Conservation (phyloP, 495 filamentous ascomycete species). For the Lichina pygmaea region DNA sequence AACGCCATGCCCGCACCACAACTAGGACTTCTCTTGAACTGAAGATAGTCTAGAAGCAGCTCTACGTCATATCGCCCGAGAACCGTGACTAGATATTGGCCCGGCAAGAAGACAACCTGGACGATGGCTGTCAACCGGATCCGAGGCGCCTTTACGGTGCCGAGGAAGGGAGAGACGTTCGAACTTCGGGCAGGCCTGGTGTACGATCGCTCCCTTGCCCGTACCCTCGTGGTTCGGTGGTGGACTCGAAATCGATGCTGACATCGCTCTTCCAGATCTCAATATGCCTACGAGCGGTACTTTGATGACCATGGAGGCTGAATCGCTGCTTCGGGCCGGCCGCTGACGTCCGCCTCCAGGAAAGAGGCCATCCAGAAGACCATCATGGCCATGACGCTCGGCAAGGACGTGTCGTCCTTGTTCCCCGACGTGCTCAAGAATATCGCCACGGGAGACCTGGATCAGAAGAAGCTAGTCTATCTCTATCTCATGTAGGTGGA, state of each 20-base stretch:
- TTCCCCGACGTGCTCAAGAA: constrained; percentile 99
- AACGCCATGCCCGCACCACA: no score
- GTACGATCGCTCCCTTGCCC: constrained; percentile 13
- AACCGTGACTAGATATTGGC: background rate
- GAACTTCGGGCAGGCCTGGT: constrained; percentile 91
- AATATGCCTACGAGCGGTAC: constrained; percentile 92
- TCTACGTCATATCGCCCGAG: no score
- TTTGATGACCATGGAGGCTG: constrained; percentile 2
- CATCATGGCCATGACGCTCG: constrained; percentile 98
- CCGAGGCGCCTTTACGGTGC: constrained; percentile 70
- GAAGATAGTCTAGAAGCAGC: no score
- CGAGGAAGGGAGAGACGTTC: constrained; percentile 93
- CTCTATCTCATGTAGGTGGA: constrained; percentile 78
- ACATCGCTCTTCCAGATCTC: constrained; percentile 26
- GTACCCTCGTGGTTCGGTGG: background rate
- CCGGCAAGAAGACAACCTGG: background rate
- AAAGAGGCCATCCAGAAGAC: constrained; percentile 99
- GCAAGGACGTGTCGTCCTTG: constrained; percentile 91
- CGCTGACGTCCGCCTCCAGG: constrained; percentile 18
- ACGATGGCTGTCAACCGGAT: constrained; percentile 88
- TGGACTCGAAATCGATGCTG: constrained; percentile 1
- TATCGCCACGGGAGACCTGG: constrained; percentile 79
- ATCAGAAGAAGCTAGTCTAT: constrained; percentile 99
- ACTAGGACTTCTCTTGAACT: no score
- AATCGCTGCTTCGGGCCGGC: background rate